Evolutionary conservation across 148 eudicot genomes (phyloP).

Genomic region (Camellia sinensis): DNA sequence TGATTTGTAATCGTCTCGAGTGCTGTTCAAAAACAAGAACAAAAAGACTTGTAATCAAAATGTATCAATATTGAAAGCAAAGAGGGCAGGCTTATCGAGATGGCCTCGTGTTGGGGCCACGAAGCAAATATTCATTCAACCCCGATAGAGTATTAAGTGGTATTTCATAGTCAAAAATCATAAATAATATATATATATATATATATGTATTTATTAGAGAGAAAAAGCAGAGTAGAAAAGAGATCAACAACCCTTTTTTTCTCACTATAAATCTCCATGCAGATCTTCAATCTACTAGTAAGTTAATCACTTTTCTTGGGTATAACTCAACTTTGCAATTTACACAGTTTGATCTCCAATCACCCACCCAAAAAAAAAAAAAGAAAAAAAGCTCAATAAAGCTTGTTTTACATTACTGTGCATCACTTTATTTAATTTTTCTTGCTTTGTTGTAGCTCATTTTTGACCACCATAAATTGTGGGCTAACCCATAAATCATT

Average conservation of each 20-base stretch:
- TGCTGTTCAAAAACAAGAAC: too few relatives aligned
- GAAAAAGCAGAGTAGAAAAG: background rate
- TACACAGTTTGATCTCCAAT: background rate
- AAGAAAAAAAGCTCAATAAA: conserved; percentile 13
- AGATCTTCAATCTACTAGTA: background rate
- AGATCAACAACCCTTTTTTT: background rate
- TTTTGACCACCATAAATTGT: conserved; percentile 34
- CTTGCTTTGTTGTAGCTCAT: conserved; percentile 11
- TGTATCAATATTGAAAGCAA: too few relatives aligned
- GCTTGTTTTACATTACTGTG: conserved; percentile 23
- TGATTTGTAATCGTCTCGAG: too few relatives aligned
- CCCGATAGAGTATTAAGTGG: too few relatives aligned
- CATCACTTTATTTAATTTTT: background rate
- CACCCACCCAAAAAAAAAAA: too few relatives aligned
- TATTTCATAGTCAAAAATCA: too few relatives aligned
- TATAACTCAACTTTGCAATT: conserved; percentile 21
- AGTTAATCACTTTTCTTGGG: background rate
- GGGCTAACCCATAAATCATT: conserved; percentile 38
- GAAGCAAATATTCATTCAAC: too few relatives aligned
- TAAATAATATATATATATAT: too few relatives aligned
- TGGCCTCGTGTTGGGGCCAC: too few relatives aligned
- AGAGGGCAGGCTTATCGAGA: too few relatives aligned
- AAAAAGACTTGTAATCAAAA: too few relatives aligned
- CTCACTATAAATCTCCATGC: conserved; percentile 11
- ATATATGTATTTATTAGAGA: background rate